Base-by-base conservation (phyloP, 1,284 basidiomycete genomes). In the Pascua guehoae region DNA sequence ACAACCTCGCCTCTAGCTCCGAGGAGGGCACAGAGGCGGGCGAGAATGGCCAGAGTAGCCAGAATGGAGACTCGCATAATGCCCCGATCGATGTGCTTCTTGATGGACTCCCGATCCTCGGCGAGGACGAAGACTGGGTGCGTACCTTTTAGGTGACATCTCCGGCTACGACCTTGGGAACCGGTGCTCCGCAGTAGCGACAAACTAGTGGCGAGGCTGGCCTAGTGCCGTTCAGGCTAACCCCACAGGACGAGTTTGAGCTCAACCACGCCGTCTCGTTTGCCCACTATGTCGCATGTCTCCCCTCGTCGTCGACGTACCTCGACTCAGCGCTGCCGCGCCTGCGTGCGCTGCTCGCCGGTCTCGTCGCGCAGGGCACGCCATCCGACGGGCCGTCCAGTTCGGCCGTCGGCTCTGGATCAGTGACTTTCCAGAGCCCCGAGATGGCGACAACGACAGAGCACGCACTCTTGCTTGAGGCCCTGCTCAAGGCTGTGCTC, bases 191-290 rank as follows among this genome's bases (percentile, higher is more conserved):
- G 24, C 39, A 48, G 39, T 12, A 47, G 51, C 49, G 42, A 63
- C 41, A 46, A 24, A 24, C 41, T 32, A 15, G 9, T 42, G 37
- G 24, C 24, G 7, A 32, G 24, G 24, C 4, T 32, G 24, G 24
- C 24, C 24, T 32, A 32, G 24, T 32, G 24, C 24, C 24, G 24
- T 32, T 32, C 24, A 32, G 24, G 24, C 24, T 32, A 32, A 32
- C 24, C 24, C 24, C 24, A 32, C 48, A 73, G 73, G 65, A 56
- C 52, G 70, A 73, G 46, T 70, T 69, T 46, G 70, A 74, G 52
- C 59, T 72, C 58, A 75, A 77, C 61, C 71, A 73, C 54, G 72
- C 70, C 24, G 71, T 75, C 62, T 74, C 74, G 8, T 77, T 70
- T 47, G 69, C 73, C 11, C 71, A 71, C 58, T 77, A 77, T 51